Conservation (phyloP, 805 yeast species). For the Brettanomyces bruxellensis region DNA sequence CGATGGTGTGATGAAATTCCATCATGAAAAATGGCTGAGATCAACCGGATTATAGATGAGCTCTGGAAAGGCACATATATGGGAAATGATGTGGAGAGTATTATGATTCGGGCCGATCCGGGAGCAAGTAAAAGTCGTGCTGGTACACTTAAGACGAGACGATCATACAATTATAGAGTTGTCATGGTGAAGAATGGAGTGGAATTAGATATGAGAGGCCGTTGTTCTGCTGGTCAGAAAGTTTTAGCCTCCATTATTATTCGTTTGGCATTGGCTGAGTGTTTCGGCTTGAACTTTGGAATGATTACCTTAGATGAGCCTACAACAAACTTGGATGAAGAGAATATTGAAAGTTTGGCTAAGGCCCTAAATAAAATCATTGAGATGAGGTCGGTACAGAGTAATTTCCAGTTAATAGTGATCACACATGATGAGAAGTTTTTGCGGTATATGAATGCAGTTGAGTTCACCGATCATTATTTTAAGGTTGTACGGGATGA, state of each 20-base stretch:
- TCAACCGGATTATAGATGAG: constrained; percentile 80
- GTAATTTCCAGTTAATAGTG: constrained; percentile 87
- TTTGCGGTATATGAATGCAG: constrained; percentile 75
- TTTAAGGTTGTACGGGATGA: constrained; percentile 75
- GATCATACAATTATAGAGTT: constrained; percentile 86
- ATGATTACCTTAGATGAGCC: constrained; percentile 97
- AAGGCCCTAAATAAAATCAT: constrained; percentile 68
- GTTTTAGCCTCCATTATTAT: constrained; percentile 89
- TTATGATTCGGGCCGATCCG: constrained; percentile 76
- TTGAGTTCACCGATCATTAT: constrained; percentile 78
- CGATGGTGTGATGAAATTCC: constrained; percentile 88
- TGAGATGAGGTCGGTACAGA: constrained; percentile 63
- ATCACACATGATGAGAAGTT: constrained; percentile 96
- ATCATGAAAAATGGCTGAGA: constrained; percentile 83
- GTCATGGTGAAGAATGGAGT: constrained; percentile 90
- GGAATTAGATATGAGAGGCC: constrained; percentile 94
- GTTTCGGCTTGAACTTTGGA: constrained; percentile 92
- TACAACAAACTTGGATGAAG: constrained; percentile 88
- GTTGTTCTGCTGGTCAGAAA: constrained; percentile 97
- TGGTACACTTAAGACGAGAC: constrained; percentile 24
- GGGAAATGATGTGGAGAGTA: constrained; percentile 92
- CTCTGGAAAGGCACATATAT: constrained; percentile 90
- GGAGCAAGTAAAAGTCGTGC: constrained; percentile 30
- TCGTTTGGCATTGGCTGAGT: constrained; percentile 85
- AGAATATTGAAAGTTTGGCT: constrained; percentile 83